These are phyloP conservation scores for Boletus tomentosulus DNA, from an alignment of 768 basidiomycete genomes.

Conservation along the genomic window DNA sequence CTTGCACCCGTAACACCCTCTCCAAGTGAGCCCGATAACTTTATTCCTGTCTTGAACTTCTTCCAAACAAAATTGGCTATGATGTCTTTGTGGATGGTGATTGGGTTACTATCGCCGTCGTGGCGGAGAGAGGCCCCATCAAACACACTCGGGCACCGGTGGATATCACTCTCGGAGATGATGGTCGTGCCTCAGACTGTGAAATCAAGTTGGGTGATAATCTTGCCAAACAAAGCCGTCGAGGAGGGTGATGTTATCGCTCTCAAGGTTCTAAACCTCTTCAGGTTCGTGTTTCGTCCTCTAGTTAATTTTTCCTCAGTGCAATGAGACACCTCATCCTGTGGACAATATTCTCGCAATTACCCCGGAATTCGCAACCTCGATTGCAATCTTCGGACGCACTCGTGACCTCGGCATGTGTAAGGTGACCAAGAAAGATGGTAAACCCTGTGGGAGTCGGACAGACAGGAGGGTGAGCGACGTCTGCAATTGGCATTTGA, in stretches of 20 bases:
- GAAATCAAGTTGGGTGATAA: conserved; percentile 12
- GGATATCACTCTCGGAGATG: conserved; percentile 40
- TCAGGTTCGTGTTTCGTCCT: conserved; percentile 47
- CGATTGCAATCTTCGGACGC: conserved; percentile 80
- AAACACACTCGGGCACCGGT: conserved; percentile 69
- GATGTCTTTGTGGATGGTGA: conserved; percentile 91
- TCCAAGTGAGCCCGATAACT: too few relatives aligned
- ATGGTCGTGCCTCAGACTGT: conserved; percentile 38
- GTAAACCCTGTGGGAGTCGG: conserved; percentile 82
- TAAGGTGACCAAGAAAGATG: conserved; percentile 69
- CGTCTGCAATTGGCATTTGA: conserved; percentile 90
- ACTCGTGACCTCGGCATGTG: conserved; percentile 87
- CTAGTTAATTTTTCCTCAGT: conserved; percentile 4
- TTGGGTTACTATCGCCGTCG: conserved; percentile 94
- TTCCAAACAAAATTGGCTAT: conserved; percentile 77
- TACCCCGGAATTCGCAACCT: conserved; percentile 76
- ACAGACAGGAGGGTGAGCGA: conserved; percentile 84
- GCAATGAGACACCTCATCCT: conserved; percentile 60
- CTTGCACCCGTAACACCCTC: too few relatives aligned
- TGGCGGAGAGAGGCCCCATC: conserved; percentile 85
- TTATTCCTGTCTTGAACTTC: conserved; percentile 81
- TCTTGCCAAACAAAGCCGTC: conserved; percentile 39
- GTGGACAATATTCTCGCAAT: conserved; percentile 79
- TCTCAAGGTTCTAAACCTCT: conserved; percentile 82
- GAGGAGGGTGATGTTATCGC: conserved; percentile 89